A percentile compares a stretch with the other conserved stretches of the same genome.
These are phyloP conservation scores for Crithidia expoeki DNA, from an alignment of 208 protist species.

Conservation along the genomic window DNA sequence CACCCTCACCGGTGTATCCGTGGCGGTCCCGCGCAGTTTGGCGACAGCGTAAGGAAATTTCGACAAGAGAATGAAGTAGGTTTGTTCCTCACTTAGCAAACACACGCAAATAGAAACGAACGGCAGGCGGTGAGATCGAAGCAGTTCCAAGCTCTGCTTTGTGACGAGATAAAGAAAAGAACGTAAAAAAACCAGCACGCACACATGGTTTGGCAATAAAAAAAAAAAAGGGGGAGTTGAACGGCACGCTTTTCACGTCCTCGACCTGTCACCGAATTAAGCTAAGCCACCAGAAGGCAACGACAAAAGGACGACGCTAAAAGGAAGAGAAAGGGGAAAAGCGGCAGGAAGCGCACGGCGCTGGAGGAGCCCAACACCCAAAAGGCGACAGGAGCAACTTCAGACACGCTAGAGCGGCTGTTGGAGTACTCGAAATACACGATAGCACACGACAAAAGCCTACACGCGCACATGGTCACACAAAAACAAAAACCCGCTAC, in stretches of 20 bases:
- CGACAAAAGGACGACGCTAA: no score
- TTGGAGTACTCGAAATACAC: background rate
- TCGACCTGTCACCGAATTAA: no score
- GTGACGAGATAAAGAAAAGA: background rate
- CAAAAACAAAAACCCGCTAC: background rate
- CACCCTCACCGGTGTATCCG: background rate
- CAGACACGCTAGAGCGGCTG: background rate
- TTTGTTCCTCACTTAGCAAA: background rate
- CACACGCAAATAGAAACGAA: constrained; percentile 4
- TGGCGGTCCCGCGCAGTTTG: background rate
- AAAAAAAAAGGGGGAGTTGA: no score
- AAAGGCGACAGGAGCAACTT: constrained; percentile 1
- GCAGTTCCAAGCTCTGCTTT: background rate
- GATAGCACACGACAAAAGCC: background rate
- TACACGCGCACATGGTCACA: background rate
- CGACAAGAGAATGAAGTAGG: no score
- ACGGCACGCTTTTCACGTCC: no score
- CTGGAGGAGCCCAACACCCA: background rate
- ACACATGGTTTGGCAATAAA: background rate
- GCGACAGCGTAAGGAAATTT: background rate
- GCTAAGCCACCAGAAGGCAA: no score
- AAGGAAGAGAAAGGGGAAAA: constrained; percentile 13
- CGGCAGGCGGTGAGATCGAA: background rate
- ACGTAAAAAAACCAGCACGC: background rate
- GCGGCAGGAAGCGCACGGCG: no score